Evolutionary conservation across 2,329 filamentous ascomycete species (phyloP), one percentile per base, ranked within the genome.

Genomic region (Beauveria australis): DNA sequence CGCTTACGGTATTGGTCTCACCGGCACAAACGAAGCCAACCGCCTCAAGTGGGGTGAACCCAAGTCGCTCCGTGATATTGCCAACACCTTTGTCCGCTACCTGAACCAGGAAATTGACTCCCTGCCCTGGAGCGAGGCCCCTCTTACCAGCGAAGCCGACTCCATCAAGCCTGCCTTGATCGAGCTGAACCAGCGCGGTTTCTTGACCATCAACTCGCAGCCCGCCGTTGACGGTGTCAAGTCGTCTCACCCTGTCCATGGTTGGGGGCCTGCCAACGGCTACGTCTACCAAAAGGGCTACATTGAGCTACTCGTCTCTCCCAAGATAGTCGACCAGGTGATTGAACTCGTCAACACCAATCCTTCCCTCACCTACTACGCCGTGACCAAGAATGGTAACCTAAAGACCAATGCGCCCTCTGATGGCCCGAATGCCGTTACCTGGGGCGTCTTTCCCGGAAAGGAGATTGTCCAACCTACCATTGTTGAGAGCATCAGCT

Each of bases 391-490:
- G 74, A 81, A 82, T 22, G 92, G 93, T 30, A 84, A 88, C 61
- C 80, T 97, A 60, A 87, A 86, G 73, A 94, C 91, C 30, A 97
- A 99, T 70, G 87, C 91, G 1, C 86, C 87, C 9, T 84, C 86
- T 24, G 91, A 95, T 67, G 90, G 91, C 6, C 94, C 94, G 43
- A 99, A 99, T 69, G 94, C 94, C n/a, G 90, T 99, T 54, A 99
- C 94, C 1, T 99, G 94, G 94, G 94, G 94, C 75, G 95, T 99
- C 40, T 99, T 97, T 78, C 93, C 94, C 0, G 94, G 94, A 62
- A 96, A 97, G 74, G 94, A 99, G 75, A 97, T 99, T 71, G 92
- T 99, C n/a, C 94, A 99, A 74, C 94, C 94, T 16, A 99, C 94
- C n/a, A 97, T 99, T 68, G 94, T 99, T 57, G 94, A 99, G 77